Percentiles rank a stretch among this genome's conserved stretches.
phyloP scores from a whole-genome alignment of 768 basidiomycete genomes.

The Phlebiopsis gigantea region DNA sequence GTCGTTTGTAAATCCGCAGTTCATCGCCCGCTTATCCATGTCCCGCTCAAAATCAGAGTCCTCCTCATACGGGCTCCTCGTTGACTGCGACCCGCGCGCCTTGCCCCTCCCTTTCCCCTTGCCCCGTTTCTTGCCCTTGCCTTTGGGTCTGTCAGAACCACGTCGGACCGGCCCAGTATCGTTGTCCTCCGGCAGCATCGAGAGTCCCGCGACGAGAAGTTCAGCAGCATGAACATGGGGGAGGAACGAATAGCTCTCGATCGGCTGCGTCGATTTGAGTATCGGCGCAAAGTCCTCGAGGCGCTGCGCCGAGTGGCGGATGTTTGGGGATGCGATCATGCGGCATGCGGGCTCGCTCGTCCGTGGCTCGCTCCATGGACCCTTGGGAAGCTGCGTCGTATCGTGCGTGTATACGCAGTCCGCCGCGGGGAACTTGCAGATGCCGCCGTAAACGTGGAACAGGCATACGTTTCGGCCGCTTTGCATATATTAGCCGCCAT shows the following conservation, averaged over 20 bases:
- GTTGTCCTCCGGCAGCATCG: too few relatives aligned
- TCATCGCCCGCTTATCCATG: conserved; percentile 18
- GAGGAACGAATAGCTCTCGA: background rate
- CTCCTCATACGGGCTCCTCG: conserved; percentile 1
- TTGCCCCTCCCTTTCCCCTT: background rate
- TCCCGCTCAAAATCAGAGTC: conserved; percentile 4
- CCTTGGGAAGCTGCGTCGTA: conserved; percentile 35
- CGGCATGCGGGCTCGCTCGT: background rate
- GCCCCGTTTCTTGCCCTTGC: background rate
- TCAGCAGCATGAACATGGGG: background rate
- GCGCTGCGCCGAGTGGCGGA: background rate
- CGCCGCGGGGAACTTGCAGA: conserved; percentile 32
- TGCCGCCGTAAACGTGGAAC: conserved; percentile 32
- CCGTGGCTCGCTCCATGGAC: conserved; percentile 31
- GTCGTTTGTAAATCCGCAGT: conserved; percentile 31
- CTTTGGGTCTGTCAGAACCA: background rate
- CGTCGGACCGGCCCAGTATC: too few relatives aligned
- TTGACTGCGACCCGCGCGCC: too few relatives aligned
- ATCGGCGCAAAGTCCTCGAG: background rate
- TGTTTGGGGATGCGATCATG: background rate
- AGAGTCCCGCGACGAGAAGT: background rate
- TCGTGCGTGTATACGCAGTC: conserved; percentile 48
- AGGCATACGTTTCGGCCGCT: conserved; percentile 52
- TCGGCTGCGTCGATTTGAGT: background rate
- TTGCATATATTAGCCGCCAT: background rate